These are phyloP conservation scores for Boletus sp. DNA, from an alignment of 768 basidiomycete species.

Conservation along the genomic window DNA sequence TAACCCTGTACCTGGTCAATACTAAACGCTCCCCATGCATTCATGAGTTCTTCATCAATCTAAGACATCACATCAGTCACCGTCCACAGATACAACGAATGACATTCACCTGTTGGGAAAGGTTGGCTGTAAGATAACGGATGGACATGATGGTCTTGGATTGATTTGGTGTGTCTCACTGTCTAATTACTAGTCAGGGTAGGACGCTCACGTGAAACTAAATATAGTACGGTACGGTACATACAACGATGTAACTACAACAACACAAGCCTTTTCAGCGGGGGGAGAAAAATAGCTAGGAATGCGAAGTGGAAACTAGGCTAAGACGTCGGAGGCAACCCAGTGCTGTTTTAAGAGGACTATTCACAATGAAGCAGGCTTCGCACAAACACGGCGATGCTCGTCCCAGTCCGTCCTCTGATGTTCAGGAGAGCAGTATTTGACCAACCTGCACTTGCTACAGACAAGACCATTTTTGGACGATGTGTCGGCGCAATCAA, in stretches of 20 bases:
- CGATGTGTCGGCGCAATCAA: slow-evolving; percentile 31
- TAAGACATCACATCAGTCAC: slow-evolving; percentile 26
- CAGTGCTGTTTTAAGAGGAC: neutral
- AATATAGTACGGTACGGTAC: neutral
- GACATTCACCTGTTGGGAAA: slow-evolving; percentile 67
- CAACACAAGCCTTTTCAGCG: neutral
- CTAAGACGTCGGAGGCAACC: neutral
- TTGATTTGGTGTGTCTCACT: neutral
- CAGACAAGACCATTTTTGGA: slow-evolving; percentile 55
- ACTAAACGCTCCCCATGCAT: slow-evolving; percentile 82
- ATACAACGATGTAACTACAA: slow-evolving; percentile 8
- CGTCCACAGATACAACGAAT: neutral
- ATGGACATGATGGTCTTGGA: slow-evolving; percentile 41
- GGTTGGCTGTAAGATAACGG: slow-evolving; percentile 63
- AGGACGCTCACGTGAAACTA: neutral
- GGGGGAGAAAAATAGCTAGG: neutral
- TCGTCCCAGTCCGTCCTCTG: slow-evolving; percentile 78
- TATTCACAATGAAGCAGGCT: slow-evolving; percentile 25
- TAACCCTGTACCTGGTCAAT: slow-evolving; percentile 70
- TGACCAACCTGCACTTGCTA: slow-evolving; percentile 75
- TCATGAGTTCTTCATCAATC: slow-evolving; percentile 97
- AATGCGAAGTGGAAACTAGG: neutral
- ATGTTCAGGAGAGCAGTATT: slow-evolving; percentile 72
- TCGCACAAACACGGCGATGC: slow-evolving; percentile 66
- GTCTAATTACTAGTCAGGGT: neutral